Base-by-base conservation (phyloP, 768 basidiomycete genomes). In the Dendrothele bispora region DNA sequence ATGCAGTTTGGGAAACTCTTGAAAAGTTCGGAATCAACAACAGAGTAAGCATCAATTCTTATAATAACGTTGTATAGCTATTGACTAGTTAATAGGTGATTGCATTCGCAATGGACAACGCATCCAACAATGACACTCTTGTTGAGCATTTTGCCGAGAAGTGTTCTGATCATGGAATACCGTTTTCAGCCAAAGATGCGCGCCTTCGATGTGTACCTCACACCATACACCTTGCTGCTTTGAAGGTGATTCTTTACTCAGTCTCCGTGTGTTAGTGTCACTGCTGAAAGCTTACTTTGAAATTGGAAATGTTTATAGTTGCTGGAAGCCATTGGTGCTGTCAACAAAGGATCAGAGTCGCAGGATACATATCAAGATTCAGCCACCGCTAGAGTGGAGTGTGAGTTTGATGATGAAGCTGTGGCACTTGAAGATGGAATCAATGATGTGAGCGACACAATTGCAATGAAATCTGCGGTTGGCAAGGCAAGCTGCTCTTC, bases 241-340 rank as follows among this genome's bases (percentile, higher is more conserved):
- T 61, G 20, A 53, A 62, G 58, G 61, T 59, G 39, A 15, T 25
- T 38, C n/a, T n/a, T n/a, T n/a, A n/a, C n/a, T n/a, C n/a, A n/a
- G n/a, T n/a, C n/a, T n/a, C n/a, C n/a, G n/a, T n/a, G n/a, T n/a
- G n/a, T n/a, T n/a, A n/a, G n/a, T n/a, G n/a, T 29, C 5, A 20
- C 7, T 7, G n/a, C 36, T n/a, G 8, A 7, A 17, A 38, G 7
- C 8, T 7, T 38, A 38, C n/a, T 7, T n/a, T 38, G 17, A 14
- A 5, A 14, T 27, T 32, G 7, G 21, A 41, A n/a, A 32, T 37
- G 8, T 26, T 43, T 8, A 5, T 44, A 68, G 68, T 55, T 70
- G 7, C 60, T 70, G 1, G 60, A 69, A 38, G 61, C 46, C 2
- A 67, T 68, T 32, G 60, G 67, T 8, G 61, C 51, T 1, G 39